Evolutionary conservation across 306 rosid genomes (phyloP).

Genomic region (Lathyrus oleraceus): DNA sequence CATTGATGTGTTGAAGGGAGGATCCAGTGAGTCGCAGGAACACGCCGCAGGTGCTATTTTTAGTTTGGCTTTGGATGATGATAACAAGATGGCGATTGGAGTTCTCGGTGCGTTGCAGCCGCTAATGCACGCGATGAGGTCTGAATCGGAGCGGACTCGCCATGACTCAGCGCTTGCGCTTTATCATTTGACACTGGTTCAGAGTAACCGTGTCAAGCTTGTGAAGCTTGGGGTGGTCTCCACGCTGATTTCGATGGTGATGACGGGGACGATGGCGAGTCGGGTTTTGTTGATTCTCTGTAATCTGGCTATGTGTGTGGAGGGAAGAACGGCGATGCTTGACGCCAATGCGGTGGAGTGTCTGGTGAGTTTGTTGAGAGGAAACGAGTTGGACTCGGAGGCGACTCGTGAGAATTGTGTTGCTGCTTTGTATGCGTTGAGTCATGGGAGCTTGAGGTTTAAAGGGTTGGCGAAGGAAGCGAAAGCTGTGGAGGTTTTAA

Average conservation of each 20-base stretch:
- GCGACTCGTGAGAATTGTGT: slow-evolving; percentile 84
- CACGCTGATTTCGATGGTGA: slow-evolving; percentile 51
- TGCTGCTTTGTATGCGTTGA: slow-evolving; percentile 68
- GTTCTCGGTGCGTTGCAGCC: slow-evolving; percentile 83
- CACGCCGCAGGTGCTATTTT: slow-evolving; percentile 96
- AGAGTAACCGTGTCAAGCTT: slow-evolving; percentile 79
- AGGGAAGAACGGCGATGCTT: slow-evolving; percentile 82
- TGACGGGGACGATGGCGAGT: slow-evolving; percentile 46
- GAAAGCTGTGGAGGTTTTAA: slow-evolving; percentile 69
- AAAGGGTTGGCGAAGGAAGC: slow-evolving; percentile 84
- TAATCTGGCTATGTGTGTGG: slow-evolving; percentile 60
- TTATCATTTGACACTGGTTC: slow-evolving; percentile 70
- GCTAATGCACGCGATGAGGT: slow-evolving; percentile 69
- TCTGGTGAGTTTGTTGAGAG: slow-evolving; percentile 60
- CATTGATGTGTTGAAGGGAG: slow-evolving; percentile 67
- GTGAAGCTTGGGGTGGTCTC: slow-evolving; percentile 72
- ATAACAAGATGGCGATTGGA: slow-evolving; percentile 90
- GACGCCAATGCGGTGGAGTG: slow-evolving; percentile 74
- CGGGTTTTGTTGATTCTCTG: slow-evolving; percentile 70
- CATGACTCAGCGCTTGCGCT: slow-evolving; percentile 83
- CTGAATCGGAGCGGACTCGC: slow-evolving; percentile 70
- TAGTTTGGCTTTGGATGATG: slow-evolving; percentile 78
- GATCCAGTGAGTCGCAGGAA: slow-evolving; percentile 75
- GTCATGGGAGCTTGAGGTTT: slow-evolving; percentile 86
- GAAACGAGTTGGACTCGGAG: slow-evolving; percentile 59